Conservation (phyloP, 306 rosid species). For the Gynostemma pentaphyllum region DNA sequence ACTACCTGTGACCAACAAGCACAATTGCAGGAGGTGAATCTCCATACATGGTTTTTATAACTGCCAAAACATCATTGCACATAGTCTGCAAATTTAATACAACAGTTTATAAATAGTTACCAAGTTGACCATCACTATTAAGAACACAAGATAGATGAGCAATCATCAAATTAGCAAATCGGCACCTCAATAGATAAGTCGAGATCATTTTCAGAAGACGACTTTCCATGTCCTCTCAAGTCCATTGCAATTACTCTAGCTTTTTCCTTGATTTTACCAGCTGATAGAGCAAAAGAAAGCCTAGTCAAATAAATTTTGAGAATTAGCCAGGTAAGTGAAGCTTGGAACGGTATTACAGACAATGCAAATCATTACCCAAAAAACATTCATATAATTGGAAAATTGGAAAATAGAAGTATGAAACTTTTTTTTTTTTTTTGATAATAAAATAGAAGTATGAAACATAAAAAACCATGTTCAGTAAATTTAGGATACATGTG, state of each 20-base stretch:
- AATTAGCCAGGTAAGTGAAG: slow-evolving; percentile 3
- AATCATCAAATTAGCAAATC: not conserved
- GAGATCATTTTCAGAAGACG: slow-evolving; percentile 58
- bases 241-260: slow-evolving; percentile 87
- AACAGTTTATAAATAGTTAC: slow-evolving; percentile 11
- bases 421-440: too few relatives aligned
- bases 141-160: not conserved
- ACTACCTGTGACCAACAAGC: slow-evolving; percentile 84
- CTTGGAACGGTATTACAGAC: not conserved
- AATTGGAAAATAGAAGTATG: not conserved
- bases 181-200: slow-evolving; percentile 79
- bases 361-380: not conserved
- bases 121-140: not conserved
- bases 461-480: not conserved
- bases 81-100: slow-evolving; percentile 56
- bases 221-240: slow-evolving; percentile 94
- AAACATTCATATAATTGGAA: not conserved
- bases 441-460: not conserved
- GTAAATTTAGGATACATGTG: not conserved
- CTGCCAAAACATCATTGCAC: slow-evolving; percentile 79
- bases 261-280: slow-evolving; percentile 62
- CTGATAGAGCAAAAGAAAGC: slow-evolving; percentile 81
- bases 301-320: slow-evolving; percentile 26
- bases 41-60: slow-evolving; percentile 60
- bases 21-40: slow-evolving; percentile 77